Conservation (phyloP, 495 filamentous ascomycete species). For the Staphylotrichum longicolle region DNA sequence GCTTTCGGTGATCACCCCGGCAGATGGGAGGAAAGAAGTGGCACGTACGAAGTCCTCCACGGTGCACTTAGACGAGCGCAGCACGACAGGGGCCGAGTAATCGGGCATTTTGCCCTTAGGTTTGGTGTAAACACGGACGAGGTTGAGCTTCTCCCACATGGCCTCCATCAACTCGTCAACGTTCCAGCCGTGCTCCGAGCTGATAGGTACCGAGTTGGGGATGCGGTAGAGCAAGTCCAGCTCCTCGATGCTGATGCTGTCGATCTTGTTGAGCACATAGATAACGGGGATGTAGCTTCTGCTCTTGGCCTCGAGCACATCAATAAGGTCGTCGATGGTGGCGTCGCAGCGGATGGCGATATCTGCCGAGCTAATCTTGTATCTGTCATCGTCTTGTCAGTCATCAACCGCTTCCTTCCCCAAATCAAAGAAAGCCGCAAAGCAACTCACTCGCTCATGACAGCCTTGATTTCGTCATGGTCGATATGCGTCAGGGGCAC, state of each 20-base stretch:
- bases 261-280: slow-evolving; percentile 98
- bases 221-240: slow-evolving; percentile 94
- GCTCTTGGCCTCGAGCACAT: slow-evolving; percentile 92
- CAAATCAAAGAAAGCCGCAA: not conserved
- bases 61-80: slow-evolving; percentile 75
- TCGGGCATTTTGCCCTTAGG: slow-evolving; percentile 94
- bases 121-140: slow-evolving; percentile 94
- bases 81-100: slow-evolving; percentile 87
- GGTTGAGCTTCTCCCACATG: slow-evolving; percentile 96
- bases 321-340: slow-evolving; percentile 79
- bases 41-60: slow-evolving; percentile 92
- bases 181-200: slow-evolving; percentile 98
- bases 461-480: slow-evolving; percentile 93
- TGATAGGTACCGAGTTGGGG: slow-evolving; percentile 93
- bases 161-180: slow-evolving; percentile 92
- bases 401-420: not conserved
- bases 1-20: not conserved
- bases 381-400: slow-evolving; percentile 38
- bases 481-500: slow-evolving; percentile 89
- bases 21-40: slow-evolving; percentile 11
- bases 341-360: slow-evolving; percentile 98
- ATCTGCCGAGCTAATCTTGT: slow-evolving; percentile 94
- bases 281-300: slow-evolving; percentile 96
- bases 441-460: slow-evolving; percentile 70
- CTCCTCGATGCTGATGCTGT: slow-evolving; percentile 96